These are phyloP conservation scores for Colletotrichum tanaceti DNA, from an alignment of 2,329 filamentous ascomycete species.

Conservation along the genomic window DNA sequence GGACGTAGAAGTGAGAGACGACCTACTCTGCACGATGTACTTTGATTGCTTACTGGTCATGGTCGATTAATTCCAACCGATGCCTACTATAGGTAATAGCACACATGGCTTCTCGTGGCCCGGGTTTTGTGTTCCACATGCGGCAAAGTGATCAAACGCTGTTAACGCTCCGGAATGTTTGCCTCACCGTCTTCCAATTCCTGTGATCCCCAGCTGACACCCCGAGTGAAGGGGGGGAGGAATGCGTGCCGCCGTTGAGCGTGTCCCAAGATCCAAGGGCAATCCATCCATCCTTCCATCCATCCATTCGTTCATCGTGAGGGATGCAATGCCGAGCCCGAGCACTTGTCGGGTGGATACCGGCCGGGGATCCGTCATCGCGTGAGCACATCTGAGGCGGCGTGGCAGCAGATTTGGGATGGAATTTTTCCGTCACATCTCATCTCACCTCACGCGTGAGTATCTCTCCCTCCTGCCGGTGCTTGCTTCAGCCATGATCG, in stretches of 20 bases:
- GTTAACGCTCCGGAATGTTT: not conserved
- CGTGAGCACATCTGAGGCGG: slow-evolving; percentile 38
- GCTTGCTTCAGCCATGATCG: slow-evolving; percentile 11
- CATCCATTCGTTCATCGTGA: not conserved
- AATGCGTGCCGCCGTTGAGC: not conserved
- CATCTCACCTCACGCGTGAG: slow-evolving; percentile 29
- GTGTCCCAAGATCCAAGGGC: slow-evolving; percentile 2
- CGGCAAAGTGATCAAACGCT: slow-evolving; percentile 4
- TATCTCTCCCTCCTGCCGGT: not conserved
- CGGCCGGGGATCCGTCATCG: slow-evolving; percentile 32
- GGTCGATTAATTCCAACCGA: not conserved
- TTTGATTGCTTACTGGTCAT: too few species aligned
- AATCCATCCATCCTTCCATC: too few species aligned
- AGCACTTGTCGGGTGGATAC: slow-evolving; percentile 16
- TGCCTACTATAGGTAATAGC: too few species aligned
- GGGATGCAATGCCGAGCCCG: slow-evolving; percentile 30
- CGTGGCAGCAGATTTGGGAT: slow-evolving; percentile 26
- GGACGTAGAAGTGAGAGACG: too few species aligned
- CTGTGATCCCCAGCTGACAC: not conserved
- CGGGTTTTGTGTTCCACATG: slow-evolving; percentile 1
- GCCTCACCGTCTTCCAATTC: not conserved
- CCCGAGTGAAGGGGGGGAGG: not conserved
- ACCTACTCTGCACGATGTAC: too few species aligned
- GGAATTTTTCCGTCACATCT: slow-evolving; percentile 36
- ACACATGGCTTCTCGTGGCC: too few species aligned